Percentiles rank a stretch among this genome's conserved stretches.
Evolutionary conservation across 441 rosid species (phyloP).

Genomic region (Pelargonium fulgidum): DNA sequence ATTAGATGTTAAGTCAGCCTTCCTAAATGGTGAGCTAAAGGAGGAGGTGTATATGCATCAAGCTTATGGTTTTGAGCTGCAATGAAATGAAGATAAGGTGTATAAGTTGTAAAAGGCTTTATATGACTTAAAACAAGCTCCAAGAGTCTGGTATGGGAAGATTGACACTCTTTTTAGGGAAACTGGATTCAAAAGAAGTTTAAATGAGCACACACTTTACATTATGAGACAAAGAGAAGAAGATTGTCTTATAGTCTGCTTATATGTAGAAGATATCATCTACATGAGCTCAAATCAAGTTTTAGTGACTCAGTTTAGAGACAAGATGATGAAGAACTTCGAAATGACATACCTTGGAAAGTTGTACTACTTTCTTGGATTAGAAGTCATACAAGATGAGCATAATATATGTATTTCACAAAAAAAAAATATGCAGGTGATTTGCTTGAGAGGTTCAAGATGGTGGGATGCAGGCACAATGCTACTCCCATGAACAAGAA

Average conservation of each 20-base stretch:
- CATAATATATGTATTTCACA: constrained; percentile 13
- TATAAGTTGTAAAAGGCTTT: constrained; percentile 7
- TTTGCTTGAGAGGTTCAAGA: constrained; percentile 9
- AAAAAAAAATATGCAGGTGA: neutral
- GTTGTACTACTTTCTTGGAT: constrained; percentile 7
- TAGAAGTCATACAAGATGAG: constrained; percentile 5
- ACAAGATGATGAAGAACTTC: constrained; percentile 11
- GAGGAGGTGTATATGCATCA: neutral
- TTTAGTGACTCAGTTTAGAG: neutral
- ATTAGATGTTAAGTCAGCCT: constrained; percentile 17
- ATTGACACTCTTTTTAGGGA: constrained; percentile 11
- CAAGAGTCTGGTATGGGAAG: constrained; percentile 11
- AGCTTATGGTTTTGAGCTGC: constrained; percentile 6
- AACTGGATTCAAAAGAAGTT: neutral
- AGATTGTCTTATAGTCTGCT: constrained; percentile 9
- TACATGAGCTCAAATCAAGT: constrained; percentile 11
- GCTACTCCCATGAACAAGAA: neutral
- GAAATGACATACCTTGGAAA: constrained; percentile 15
- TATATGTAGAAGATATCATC: constrained; percentile 17
- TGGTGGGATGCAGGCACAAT: neutral
- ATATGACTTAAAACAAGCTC: constrained; percentile 12
- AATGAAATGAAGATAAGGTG: neutral
- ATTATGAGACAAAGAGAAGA: neutral
- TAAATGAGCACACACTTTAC: constrained; percentile 12
- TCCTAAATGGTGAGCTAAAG: neutral